These are phyloP conservation scores for Testicularia cyperi DNA, from an alignment of 1,284 basidiomycete genomes.

Conservation along the genomic window DNA sequence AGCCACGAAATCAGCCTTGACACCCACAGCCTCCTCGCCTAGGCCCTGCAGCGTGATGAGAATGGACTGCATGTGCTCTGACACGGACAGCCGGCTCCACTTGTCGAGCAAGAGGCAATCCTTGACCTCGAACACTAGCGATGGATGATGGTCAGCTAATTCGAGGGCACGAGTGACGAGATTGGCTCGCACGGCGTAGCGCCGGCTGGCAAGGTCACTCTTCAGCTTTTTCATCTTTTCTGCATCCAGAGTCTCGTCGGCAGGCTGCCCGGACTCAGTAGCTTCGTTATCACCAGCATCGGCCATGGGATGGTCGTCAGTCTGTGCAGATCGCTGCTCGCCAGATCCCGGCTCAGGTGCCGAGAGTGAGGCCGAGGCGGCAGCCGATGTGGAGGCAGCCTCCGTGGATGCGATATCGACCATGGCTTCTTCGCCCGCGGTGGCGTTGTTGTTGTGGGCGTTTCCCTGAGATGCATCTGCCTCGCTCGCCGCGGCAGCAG, in stretches of 20 bases:
- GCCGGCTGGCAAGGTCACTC: conserved; percentile 22
- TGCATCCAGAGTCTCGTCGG: conserved; percentile 21
- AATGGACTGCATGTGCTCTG: conserved; percentile 18
- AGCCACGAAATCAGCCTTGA: conserved; percentile 63
- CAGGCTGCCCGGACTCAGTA: background rate
- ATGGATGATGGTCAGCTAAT: conserved; percentile 82
- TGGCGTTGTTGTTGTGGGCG: too few species aligned
- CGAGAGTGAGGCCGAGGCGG: too few species aligned
- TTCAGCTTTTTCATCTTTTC: conserved; percentile 26
- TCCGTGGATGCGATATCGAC: too few species aligned
- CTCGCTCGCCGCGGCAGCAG: too few species aligned
- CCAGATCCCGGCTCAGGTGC: too few species aligned
- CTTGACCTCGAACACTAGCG: conserved; percentile 81
- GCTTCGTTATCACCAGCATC: background rate
- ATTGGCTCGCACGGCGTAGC: conserved; percentile 63
- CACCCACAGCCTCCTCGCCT: conserved; percentile 14
- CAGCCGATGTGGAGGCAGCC: too few species aligned
- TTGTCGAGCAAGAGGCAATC: conserved; percentile 45
- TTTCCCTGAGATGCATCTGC: too few species aligned
- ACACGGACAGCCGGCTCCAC: conserved; percentile 11
- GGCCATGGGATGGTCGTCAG: too few species aligned
- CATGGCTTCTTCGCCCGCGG: too few species aligned
- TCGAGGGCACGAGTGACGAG: conserved; percentile 63
- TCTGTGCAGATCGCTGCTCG: too few species aligned
- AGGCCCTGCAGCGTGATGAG: conserved; percentile 27